Evolutionary conservation across 805 yeast species (phyloP).

Genomic region (Myxozyma vanderwaltii): DNA sequence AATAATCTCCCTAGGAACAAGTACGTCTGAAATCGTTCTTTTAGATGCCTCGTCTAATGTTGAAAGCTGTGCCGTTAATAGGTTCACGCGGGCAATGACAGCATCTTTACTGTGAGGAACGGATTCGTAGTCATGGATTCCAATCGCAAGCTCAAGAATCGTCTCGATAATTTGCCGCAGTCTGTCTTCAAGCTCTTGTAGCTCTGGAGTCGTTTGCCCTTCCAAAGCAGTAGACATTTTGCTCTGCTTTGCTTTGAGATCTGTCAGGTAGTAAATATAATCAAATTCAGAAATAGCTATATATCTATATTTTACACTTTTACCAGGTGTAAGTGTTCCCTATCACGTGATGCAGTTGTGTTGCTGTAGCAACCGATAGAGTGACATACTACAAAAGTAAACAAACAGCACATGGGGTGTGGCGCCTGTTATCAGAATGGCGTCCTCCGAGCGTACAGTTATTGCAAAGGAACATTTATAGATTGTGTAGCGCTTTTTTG

Average conservation of each 20-base stretch:
- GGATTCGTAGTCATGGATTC: constrained; percentile 91
- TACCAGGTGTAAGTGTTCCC: too few species aligned
- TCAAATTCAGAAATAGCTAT: too few species aligned
- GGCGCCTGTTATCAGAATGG: not conserved
- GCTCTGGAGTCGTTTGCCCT: constrained; percentile 20
- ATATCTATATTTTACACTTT: too few species aligned
- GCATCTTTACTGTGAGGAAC: constrained; percentile 76
- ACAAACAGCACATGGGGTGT: not conserved
- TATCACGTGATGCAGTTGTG: not conserved
- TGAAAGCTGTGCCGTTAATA: constrained; percentile 25
- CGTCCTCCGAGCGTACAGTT: too few species aligned
- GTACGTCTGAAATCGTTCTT: constrained; percentile 33
- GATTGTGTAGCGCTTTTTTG: too few species aligned
- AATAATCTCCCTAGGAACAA: constrained; percentile 74
- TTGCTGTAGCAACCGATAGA: not conserved
- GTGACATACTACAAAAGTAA: not conserved
- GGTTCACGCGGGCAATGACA: constrained; percentile 42
- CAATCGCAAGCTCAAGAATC: constrained; percentile 83
- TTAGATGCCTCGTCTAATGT: constrained; percentile 14
- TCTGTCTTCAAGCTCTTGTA: constrained; percentile 40
- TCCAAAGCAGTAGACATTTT: constrained; percentile 14
- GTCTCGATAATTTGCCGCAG: constrained; percentile 68
- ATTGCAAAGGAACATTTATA: too few species aligned
- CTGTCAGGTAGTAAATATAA: not conserved
- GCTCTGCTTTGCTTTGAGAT: too few species aligned